Conservation (phyloP, 108 stramenopile genomes). For the Cyclotella kingstonii region DNA sequence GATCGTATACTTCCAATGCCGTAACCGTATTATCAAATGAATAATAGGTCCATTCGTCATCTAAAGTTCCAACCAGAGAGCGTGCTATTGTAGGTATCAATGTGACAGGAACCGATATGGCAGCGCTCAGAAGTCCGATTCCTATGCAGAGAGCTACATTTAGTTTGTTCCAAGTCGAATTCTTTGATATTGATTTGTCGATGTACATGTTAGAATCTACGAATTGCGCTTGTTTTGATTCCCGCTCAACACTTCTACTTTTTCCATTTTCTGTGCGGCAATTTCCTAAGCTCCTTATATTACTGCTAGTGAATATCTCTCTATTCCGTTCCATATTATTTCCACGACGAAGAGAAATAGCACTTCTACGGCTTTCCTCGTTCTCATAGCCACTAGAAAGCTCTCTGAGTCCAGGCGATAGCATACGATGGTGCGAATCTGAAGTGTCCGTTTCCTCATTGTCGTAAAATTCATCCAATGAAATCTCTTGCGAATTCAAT, state of each 20-base stretch:
- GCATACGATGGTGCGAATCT: not conserved
- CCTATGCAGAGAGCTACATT: constrained; percentile 59
- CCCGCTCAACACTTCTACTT: too few relatives aligned
- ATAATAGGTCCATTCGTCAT: constrained; percentile 27
- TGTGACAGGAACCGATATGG: constrained; percentile 57
- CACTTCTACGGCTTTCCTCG: too few relatives aligned
- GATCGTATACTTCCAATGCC: constrained; percentile 38
- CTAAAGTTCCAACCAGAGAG: constrained; percentile 21
- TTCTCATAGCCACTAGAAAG: not conserved
- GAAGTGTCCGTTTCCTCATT: not conserved
- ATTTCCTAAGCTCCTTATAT: too few relatives aligned
- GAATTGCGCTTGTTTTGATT: not conserved
- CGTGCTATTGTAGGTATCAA: constrained; percentile 64
- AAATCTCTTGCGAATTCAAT: constrained; percentile 4
- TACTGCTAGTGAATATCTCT: too few relatives aligned
- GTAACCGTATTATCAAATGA: constrained; percentile 16
- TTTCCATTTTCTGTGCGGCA: too few relatives aligned
- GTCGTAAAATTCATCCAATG: constrained; percentile 10
- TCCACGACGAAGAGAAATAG: too few relatives aligned
- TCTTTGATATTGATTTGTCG: constrained; percentile 11
- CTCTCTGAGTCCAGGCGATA: not conserved
- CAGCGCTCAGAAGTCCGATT: constrained; percentile 59
- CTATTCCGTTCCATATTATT: too few relatives aligned
- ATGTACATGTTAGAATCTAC: not conserved
- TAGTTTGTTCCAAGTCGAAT: constrained; percentile 58